Conservation (phyloP, 768 basidiomycete genomes). For the Boletus huronensis region DNA sequence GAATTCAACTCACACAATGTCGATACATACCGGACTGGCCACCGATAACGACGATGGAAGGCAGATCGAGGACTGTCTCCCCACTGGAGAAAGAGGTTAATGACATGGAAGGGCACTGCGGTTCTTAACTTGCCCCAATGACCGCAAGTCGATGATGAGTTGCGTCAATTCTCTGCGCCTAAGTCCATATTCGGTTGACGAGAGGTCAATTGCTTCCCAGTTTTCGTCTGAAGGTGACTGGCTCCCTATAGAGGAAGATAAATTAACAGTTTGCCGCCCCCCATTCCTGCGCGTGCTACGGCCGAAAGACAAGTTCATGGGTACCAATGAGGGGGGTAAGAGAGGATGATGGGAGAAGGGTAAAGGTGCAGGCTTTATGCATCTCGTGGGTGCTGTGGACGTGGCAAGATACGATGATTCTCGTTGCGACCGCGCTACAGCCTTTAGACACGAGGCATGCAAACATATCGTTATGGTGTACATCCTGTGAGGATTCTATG, state of each 20-base stretch:
- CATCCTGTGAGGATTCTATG: conserved; percentile 3
- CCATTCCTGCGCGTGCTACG: background rate
- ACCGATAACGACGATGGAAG: conserved; percentile 55
- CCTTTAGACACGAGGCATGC: background rate
- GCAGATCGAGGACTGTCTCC: conserved; percentile 39
- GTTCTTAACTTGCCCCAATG: conserved; percentile 35
- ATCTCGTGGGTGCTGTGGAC: background rate
- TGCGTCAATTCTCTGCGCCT: conserved; percentile 39
- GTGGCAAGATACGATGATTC: background rate
- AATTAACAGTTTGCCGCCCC: background rate
- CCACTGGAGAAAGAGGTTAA: conserved; percentile 30
- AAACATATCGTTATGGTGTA: background rate
- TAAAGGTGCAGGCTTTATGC: conserved; percentile 9
- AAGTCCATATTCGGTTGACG: conserved; percentile 38
- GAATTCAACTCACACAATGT: background rate
- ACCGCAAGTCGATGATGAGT: conserved; percentile 36
- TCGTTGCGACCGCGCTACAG: background rate
- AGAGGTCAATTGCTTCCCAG: conserved; percentile 19
- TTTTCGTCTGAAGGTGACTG: conserved; percentile 12
- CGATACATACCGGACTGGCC: conserved; percentile 47
- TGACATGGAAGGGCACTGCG: background rate
- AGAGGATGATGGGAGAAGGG: background rate
- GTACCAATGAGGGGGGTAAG: background rate
- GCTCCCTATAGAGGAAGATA: background rate
- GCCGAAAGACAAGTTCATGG: conserved; percentile 3